These are phyloP conservation scores for Cladosporium sp. DNA, from an alignment of 2,329 filamentous ascomycete genomes.

Conservation along the genomic window DNA sequence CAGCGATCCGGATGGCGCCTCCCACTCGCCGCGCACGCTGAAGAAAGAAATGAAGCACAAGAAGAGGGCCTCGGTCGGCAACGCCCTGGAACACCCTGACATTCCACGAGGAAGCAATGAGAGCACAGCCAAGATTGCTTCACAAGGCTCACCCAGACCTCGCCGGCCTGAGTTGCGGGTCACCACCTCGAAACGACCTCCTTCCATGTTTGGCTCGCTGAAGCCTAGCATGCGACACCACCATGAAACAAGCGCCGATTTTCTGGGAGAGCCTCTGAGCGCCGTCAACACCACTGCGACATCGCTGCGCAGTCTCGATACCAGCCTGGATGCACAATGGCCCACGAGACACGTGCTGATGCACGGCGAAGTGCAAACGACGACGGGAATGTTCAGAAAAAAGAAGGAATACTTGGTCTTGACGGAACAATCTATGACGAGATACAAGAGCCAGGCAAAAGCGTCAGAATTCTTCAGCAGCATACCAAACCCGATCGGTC, in stretches of 20 bases:
- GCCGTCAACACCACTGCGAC: conserved; percentile 51
- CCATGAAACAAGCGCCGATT: conserved; percentile 43
- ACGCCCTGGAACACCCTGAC: conserved; percentile 29
- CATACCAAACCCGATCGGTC: conserved; percentile 39
- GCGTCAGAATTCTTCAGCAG: conserved; percentile 63
- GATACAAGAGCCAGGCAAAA: conserved; percentile 68
- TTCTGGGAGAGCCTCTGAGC: conserved; percentile 47
- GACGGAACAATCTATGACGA: conserved; percentile 66
- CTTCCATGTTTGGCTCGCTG: conserved; percentile 61
- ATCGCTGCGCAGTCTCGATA: conserved; percentile 47
- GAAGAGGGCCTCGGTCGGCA: conserved; percentile 23
- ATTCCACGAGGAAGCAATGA: conserved; percentile 26
- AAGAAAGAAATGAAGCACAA: conserved; percentile 30
- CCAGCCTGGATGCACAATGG: conserved; percentile 24
- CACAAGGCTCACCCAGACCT: conserved; percentile 27
- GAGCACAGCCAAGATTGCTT: conserved; percentile 22
- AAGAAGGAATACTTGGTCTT: conserved; percentile 72
- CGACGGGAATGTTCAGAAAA: conserved; percentile 69
- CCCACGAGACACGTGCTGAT: conserved; percentile 54
- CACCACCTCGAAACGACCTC: conserved; percentile 38
- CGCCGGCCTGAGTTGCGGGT: conserved; percentile 33
- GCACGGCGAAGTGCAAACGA: conserved; percentile 70
- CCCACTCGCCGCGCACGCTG: conserved; percentile 26
- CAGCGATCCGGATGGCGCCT: conserved; percentile 23
- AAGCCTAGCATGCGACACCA: conserved; percentile 50